Percentiles rank a stretch among this genome's conserved stretches.
Evolutionary conservation across 108 stramenopile genomes (phyloP).

Genomic region (Thalassiosira profunda): DNA sequence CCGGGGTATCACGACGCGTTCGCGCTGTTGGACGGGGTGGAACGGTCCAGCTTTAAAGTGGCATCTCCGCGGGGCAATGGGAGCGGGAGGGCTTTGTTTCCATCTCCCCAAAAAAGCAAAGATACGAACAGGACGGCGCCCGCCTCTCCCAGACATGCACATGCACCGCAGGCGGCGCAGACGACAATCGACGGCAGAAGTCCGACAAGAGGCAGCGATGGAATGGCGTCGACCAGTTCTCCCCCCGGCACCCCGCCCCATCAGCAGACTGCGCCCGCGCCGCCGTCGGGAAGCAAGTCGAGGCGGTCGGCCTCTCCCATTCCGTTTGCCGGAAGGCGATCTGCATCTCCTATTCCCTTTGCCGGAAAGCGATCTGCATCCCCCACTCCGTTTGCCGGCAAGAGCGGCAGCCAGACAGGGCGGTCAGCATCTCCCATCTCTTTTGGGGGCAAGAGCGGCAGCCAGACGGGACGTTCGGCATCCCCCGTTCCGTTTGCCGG

Average conservation of each 20-base stretch:
- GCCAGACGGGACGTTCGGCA: neutral
- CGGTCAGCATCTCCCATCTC: conserved; percentile 5
- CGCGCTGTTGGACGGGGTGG: conserved; percentile 16
- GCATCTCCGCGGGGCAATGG: neutral
- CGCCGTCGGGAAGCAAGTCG: neutral
- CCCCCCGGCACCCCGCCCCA: conserved; percentile 4
- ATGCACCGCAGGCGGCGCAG: neutral
- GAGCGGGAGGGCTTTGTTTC: neutral
- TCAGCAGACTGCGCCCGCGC: neutral
- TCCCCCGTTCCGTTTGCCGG: neutral
- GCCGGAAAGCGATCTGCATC: neutral
- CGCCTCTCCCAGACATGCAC: neutral
- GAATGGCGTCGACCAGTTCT: neutral
- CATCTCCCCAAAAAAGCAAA: neutral
- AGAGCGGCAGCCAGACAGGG: neutral
- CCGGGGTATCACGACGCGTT: conserved; percentile 36
- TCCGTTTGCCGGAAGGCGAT: neutral
- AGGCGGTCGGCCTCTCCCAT: neutral
- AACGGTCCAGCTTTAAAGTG: neutral
- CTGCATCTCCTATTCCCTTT: neutral
- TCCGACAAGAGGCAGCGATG: neutral
- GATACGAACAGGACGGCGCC: neutral
- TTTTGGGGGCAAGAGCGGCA: neutral
- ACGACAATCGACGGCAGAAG: neutral
- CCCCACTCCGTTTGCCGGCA: neutral